phyloP scores from a whole-genome alignment of 164 flowering plant genomes.

The Vitis labrusca region DNA sequence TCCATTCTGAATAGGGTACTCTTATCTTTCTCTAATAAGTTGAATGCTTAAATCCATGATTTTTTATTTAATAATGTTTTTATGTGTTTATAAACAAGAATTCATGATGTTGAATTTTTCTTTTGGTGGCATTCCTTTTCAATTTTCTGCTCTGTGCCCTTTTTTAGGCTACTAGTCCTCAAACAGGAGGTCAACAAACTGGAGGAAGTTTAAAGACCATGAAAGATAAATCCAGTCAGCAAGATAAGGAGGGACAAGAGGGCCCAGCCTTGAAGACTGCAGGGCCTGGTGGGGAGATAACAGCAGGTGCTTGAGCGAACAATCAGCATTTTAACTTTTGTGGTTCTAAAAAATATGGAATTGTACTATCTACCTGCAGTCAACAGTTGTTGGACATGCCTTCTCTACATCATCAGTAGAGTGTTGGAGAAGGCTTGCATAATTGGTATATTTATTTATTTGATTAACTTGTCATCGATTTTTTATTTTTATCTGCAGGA shows the following conservation, averaged over 20 bases:
- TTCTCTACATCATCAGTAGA: too few relatives aligned
- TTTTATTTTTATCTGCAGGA: conserved; percentile 42
- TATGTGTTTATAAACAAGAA: background rate
- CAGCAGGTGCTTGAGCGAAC: conserved; percentile 64
- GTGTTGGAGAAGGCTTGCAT: too few relatives aligned
- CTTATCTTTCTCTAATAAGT: too few relatives aligned
- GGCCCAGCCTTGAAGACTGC: conserved; percentile 76
- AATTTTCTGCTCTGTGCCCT: background rate
- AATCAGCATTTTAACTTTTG: too few relatives aligned
- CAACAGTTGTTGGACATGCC: too few relatives aligned
- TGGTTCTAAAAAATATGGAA: too few relatives aligned
- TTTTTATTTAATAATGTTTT: background rate
- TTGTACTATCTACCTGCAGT: too few relatives aligned
- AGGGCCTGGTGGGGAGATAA: conserved; percentile 90
- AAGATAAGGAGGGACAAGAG: conserved; percentile 80
- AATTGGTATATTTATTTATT: too few relatives aligned
- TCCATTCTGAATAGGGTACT: conserved; percentile 70
- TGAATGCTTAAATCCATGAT: too few relatives aligned
- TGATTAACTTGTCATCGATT: background rate
- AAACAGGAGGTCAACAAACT: conserved; percentile 66
- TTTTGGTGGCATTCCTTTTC: background rate
- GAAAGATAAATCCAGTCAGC: conserved; percentile 75
- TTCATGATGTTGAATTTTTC: too few relatives aligned
- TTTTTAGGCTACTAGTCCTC: conserved; percentile 92
- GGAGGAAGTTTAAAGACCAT: conserved; percentile 83